A percentile compares a stretch with the other conserved stretches of the same genome.
Conservation (phyloP, 2,329 filamentous ascomycete genomes). For the Pseudogymnoascus sp. region DNA sequence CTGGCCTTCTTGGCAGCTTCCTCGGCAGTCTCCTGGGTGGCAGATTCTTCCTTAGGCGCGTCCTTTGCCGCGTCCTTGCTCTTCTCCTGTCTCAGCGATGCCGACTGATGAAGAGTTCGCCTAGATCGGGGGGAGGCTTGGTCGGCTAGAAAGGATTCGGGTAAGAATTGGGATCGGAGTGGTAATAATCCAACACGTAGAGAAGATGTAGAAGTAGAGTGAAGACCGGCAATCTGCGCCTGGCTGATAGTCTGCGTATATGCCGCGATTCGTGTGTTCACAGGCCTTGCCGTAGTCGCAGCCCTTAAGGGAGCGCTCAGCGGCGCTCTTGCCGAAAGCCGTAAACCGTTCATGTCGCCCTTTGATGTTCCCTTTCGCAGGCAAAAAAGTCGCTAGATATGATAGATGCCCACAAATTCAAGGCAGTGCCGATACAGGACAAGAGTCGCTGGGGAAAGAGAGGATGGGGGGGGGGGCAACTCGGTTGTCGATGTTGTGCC, state of each 20-base stretch:
- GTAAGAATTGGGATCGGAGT: conserved; percentile 32
- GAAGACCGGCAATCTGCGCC: conserved; percentile 20
- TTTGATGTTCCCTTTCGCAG: conserved; percentile 8
- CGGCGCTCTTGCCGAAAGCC: conserved; percentile 22
- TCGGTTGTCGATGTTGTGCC: conserved; percentile 3
- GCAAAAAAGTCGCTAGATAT: background rate
- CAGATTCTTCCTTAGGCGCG: conserved; percentile 11
- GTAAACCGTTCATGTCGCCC: conserved; percentile 25
- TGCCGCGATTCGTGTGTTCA: conserved; percentile 24
- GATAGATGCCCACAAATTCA: background rate
- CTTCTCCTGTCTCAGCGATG: conserved; percentile 22
- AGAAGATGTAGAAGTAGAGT: conserved; percentile 23
- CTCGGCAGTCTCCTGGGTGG: conserved; percentile 21
- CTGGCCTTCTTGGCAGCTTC: conserved; percentile 28
- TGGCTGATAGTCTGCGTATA: conserved; percentile 31
- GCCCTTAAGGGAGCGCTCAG: conserved; percentile 24
- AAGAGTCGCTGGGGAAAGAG: background rate
- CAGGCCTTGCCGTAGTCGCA: conserved; percentile 26
- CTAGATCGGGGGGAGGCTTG: conserved; percentile 11
- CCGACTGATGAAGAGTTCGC: conserved; percentile 21
- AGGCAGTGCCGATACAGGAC: conserved; percentile 6
- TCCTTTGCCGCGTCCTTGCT: conserved; percentile 7
- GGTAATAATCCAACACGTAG: conserved; percentile 23
- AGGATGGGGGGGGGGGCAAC: conserved; percentile 2
- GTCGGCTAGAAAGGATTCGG: conserved; percentile 22